Evolutionary conservation across 495 filamentous ascomycete genomes (phyloP).

Genomic region (Neurospora sublineolata): DNA sequence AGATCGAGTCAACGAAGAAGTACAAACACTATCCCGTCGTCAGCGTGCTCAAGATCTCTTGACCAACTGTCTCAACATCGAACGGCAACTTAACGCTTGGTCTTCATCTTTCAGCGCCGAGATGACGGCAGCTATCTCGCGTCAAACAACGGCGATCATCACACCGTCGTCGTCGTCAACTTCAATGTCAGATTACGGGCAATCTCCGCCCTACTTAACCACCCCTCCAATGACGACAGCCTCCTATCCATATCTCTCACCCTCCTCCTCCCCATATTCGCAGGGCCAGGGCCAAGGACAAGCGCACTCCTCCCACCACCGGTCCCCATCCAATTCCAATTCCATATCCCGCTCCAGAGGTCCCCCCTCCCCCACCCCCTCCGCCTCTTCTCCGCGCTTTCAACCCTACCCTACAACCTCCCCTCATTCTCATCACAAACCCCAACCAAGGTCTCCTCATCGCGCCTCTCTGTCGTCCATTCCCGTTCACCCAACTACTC

Average conservation of each 20-base stretch:
- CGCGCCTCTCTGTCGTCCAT: not conserved
- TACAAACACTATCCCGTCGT: constrained; percentile 18
- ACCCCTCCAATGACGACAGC: not conserved
- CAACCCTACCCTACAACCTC: not conserved
- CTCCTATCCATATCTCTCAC: too few species aligned
- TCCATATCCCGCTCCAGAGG: not conserved
- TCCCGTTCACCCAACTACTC: not conserved
- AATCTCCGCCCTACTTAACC: not conserved
- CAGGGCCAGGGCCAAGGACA: not conserved
- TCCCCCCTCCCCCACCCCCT: not conserved
- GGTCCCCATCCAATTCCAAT: not conserved
- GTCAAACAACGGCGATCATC: not conserved
- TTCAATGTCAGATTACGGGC: not conserved
- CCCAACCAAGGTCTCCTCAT: constrained; percentile 18
- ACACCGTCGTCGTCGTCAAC: not conserved
- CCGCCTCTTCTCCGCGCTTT: not conserved
- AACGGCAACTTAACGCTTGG: constrained; percentile 31
- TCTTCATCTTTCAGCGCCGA: constrained; percentile 16
- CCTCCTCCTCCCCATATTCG: not conserved
- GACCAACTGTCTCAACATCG: constrained; percentile 27
- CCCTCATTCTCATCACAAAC: constrained; percentile 7
- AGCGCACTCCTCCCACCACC: not conserved
- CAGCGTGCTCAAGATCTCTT: constrained; percentile 32
- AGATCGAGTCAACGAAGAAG: constrained; percentile 18
- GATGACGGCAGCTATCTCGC: not conserved